A percentile compares a stretch with the other conserved stretches of the same genome.
Conservation (phyloP, 139 green algal genomes). For the Chara braunii region DNA sequence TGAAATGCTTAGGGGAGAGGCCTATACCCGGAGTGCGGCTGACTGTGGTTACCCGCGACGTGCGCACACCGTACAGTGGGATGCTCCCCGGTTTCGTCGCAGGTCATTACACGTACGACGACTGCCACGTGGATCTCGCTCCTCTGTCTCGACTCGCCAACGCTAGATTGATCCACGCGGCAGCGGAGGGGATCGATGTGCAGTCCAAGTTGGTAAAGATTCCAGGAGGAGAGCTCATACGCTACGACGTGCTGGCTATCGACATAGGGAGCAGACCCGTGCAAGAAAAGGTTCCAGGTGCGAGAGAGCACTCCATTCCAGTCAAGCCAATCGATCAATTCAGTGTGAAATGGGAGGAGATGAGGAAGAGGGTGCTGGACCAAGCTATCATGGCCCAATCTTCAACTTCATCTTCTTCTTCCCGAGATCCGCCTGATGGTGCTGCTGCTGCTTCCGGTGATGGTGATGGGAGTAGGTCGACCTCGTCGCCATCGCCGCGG, state of each 20-base stretch:
- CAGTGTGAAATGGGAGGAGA: slow-evolving; percentile 36
- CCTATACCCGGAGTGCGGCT: slow-evolving; percentile 64
- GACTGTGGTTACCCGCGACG: slow-evolving; percentile 72
- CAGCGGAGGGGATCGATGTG: slow-evolving; percentile 48
- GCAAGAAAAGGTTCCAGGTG: slow-evolving; percentile 53
- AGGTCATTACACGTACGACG: slow-evolving; percentile 74
- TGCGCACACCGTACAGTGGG: slow-evolving; percentile 90
- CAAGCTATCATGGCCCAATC: too few species aligned
- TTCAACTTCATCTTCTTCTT: too few species aligned
- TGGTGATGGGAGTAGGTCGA: too few species aligned
- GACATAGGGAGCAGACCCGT: slow-evolving; percentile 83
- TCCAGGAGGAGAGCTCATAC: slow-evolving; percentile 54
- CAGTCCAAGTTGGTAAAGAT: slow-evolving; percentile 29
- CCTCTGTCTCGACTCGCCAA: slow-evolving; percentile 60
- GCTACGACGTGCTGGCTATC: slow-evolving; percentile 85
- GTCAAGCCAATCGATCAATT: slow-evolving; percentile 89
- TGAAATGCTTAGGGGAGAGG: slow-evolving; percentile 48
- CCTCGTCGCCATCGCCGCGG: too few species aligned
- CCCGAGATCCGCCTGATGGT: too few species aligned
- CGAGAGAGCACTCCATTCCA: slow-evolving; percentile 53
- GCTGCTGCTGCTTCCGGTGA: too few species aligned
- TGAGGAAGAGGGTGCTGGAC: slow-evolving; percentile 27
- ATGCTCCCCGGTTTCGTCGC: slow-evolving; percentile 93
- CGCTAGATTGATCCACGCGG: slow-evolving; percentile 65
- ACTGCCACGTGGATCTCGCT: slow-evolving; percentile 88